Conservation (phyloP, 257 asterid species). For the Capsicum pubescens region DNA sequence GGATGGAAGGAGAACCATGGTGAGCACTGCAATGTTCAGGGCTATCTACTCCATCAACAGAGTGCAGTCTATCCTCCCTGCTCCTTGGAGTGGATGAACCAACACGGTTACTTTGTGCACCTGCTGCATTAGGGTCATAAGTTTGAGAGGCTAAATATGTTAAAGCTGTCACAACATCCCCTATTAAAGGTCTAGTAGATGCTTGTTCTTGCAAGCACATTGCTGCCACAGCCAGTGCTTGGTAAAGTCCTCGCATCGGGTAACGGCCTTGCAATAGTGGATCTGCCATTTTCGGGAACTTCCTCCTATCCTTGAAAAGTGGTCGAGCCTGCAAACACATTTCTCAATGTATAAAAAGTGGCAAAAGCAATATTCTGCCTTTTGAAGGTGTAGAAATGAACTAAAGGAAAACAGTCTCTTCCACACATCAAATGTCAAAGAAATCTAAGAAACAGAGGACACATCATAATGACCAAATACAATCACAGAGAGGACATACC, state of each 20-base stretch:
- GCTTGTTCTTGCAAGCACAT: slow-evolving; percentile 99
- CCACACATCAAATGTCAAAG: slow-evolving; percentile 2
- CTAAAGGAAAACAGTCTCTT: slow-evolving; percentile 3
- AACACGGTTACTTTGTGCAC: slow-evolving; percentile 48
- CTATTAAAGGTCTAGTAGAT: slow-evolving; percentile 82
- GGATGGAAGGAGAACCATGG: slow-evolving; percentile 68
- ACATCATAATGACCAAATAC: background rate
- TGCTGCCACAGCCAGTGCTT: slow-evolving; percentile 94
- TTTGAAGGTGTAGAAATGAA: background rate
- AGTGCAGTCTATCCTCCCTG: slow-evolving; percentile 60
- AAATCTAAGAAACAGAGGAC: slow-evolving; percentile 10
- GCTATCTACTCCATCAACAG: slow-evolving; percentile 56
- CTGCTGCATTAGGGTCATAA: slow-evolving; percentile 64
- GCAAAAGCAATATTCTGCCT: background rate
- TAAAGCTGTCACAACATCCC: slow-evolving; percentile 89
- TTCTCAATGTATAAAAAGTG: slow-evolving; percentile 8
- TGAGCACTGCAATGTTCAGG: slow-evolving; percentile 44
- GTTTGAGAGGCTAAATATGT: slow-evolving; percentile 77
- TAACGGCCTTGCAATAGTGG: slow-evolving; percentile 84
- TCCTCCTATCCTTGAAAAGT: slow-evolving; percentile 79
- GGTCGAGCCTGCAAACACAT: slow-evolving; percentile 74
- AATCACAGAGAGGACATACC: slow-evolving; percentile 49
- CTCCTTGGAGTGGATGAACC: slow-evolving; percentile 74
- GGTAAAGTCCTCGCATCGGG: slow-evolving; percentile 89
- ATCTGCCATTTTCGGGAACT: slow-evolving; percentile 90